These are phyloP conservation scores for Lentinula aciculospora DNA, from an alignment of 768 basidiomycete species.

Conservation along the genomic window DNA sequence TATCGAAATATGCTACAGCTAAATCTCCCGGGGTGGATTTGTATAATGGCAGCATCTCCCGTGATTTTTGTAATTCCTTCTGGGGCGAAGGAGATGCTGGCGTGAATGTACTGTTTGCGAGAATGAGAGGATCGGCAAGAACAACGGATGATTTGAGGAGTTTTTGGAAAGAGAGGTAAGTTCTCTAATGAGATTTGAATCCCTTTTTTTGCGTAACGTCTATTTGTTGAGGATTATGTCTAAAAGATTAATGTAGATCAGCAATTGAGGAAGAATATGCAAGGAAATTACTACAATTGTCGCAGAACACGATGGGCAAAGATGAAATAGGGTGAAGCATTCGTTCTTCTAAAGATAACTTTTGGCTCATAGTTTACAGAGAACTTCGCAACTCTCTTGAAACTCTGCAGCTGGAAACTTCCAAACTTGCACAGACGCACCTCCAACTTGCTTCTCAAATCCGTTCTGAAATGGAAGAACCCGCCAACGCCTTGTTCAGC, in stretches of 20 bases:
- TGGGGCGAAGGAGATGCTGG: slow-evolving; percentile 12
- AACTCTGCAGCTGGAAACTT: slow-evolving; percentile 77
- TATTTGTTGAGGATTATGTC: too few relatives aligned
- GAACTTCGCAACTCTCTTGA: slow-evolving; percentile 80
- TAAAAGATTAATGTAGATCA: too few relatives aligned
- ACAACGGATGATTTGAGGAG: slow-evolving; percentile 9
- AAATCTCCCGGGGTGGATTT: slow-evolving; percentile 2
- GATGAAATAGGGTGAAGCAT: slow-evolving; percentile 14
- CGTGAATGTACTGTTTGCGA: slow-evolving; percentile 11
- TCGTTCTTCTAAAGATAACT: too few relatives aligned
- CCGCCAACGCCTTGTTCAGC: slow-evolving; percentile 51
- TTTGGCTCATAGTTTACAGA: slow-evolving; percentile 46
- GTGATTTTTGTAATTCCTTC: slow-evolving; percentile 14
- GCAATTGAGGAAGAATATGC: not conserved
- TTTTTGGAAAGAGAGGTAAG: slow-evolving; percentile 13
- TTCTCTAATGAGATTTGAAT: too few relatives aligned
- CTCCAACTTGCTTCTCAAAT: slow-evolving; percentile 69
- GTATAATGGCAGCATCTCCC: slow-evolving; percentile 2
- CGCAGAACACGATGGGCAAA: slow-evolving; percentile 2
- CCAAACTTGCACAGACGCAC: slow-evolving; percentile 73
- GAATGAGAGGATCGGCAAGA: slow-evolving; percentile 10
- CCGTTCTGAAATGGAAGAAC: slow-evolving; percentile 67
- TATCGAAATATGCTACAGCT: slow-evolving; percentile 4
- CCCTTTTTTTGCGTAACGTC: too few relatives aligned
- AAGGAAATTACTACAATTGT: not conserved